Conservation (phyloP, 2,329 filamentous ascomycete genomes). For the Phoma sp. region DNA sequence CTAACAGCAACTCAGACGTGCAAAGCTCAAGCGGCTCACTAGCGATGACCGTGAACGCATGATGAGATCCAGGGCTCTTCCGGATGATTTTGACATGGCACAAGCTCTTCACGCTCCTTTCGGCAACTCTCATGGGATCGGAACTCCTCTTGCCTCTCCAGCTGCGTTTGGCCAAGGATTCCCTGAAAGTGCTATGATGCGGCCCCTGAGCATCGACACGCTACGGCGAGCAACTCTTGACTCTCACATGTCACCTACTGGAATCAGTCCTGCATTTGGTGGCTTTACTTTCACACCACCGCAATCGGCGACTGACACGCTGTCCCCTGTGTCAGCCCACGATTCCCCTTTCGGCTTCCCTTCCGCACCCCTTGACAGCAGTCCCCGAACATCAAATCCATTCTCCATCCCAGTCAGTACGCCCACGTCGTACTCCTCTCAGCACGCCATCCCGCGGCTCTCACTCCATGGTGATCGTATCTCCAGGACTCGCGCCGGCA, state of each 20-base stretch:
- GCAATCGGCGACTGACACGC: constrained; percentile 50
- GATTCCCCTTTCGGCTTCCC: constrained; percentile 51
- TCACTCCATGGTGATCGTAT: constrained; percentile 53
- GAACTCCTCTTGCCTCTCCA: constrained; percentile 57
- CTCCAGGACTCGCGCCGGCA: constrained; percentile 49
- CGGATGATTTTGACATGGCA: constrained; percentile 65
- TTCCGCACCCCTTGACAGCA: constrained; percentile 42
- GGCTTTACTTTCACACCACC: constrained; percentile 68
- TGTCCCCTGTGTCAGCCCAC: constrained; percentile 52
- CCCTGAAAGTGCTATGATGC: constrained; percentile 65
- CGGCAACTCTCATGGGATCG: constrained; percentile 52
- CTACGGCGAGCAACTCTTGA: constrained; percentile 67
- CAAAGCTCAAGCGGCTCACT: constrained; percentile 66
- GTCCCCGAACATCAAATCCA: constrained; percentile 48
- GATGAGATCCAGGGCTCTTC: constrained; percentile 64
- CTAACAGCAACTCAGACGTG: constrained; percentile 54
- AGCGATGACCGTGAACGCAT: constrained; percentile 67
- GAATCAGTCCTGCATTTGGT: constrained; percentile 71
- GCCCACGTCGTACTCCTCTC: constrained; percentile 44
- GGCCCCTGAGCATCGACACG: constrained; percentile 71
- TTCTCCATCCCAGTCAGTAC: constrained; percentile 46
- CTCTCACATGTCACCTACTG: constrained; percentile 71
- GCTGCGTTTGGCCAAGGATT: constrained; percentile 48
- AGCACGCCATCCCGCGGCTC: constrained; percentile 51
- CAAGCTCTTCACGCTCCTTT: constrained; percentile 64